These are phyloP conservation scores for Stevia rebaudiana DNA, from an alignment of 140 eudicot genomes.

Conservation along the genomic window DNA sequence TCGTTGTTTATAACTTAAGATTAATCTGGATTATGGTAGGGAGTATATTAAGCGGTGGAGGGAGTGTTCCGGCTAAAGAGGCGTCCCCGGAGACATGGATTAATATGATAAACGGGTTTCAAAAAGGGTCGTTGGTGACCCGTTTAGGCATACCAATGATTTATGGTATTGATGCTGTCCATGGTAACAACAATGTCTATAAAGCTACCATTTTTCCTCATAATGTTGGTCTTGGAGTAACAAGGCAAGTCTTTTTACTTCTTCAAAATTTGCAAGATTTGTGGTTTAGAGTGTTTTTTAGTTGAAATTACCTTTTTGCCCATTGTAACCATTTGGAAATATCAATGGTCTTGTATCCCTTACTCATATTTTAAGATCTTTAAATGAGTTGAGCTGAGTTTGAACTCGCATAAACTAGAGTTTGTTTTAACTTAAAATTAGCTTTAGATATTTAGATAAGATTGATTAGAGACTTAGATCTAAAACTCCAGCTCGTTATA, in stretches of 20 bases:
- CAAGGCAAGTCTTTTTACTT: slow-evolving; percentile 35
- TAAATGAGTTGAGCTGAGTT: too few species aligned
- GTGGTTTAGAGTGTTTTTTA: background rate
- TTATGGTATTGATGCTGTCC: slow-evolving; percentile 63
- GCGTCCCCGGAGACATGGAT: slow-evolving; percentile 51
- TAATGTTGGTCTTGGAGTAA: slow-evolving; percentile 63
- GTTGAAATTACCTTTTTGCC: slow-evolving; percentile 5
- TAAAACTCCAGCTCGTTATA: too few species aligned
- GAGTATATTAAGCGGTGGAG: slow-evolving; percentile 63
- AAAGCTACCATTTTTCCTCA: slow-evolving; percentile 67
- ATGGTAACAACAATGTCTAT: slow-evolving; percentile 61
- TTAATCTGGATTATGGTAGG: slow-evolving; percentile 29
- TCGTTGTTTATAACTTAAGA: background rate
- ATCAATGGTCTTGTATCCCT: background rate
- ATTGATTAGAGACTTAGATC: too few species aligned
- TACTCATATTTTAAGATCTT: too few species aligned
- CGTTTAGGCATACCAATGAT: slow-evolving; percentile 62
- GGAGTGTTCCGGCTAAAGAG: slow-evolving; percentile 40
- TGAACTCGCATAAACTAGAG: too few species aligned
- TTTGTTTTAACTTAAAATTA: too few species aligned
- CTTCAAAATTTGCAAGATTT: slow-evolving; percentile 12
- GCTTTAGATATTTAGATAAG: too few species aligned
- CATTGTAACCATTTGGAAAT: background rate
- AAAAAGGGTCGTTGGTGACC: slow-evolving; percentile 43
- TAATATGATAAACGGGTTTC: slow-evolving; percentile 47